Base-by-base conservation (phyloP, 805 yeast genomes). In the Hanseniaspora guilliermondii region DNA sequence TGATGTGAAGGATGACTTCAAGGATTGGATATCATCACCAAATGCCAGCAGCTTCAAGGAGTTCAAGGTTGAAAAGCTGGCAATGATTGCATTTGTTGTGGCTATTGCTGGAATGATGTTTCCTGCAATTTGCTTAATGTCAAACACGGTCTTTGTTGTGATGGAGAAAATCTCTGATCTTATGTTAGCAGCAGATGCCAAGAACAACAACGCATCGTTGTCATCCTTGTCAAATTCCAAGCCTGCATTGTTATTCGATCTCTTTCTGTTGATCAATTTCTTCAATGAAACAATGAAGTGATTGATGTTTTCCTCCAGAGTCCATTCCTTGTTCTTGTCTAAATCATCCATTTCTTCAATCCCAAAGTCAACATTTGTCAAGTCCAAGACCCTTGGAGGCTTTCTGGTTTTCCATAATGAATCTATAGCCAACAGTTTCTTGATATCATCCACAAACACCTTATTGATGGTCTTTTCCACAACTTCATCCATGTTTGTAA, bases 71-170 rank as follows among this genome's bases (percentile, higher is more conserved):
- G 93, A 83, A 60, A 87, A 76, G 0, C 98, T 98, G 0, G 96
- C 88, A 60, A 93, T 82, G 14, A 93, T 83, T 0, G 98, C 97
- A 66, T 93, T 93, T 3, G 97, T 91, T 1, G 98, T 93, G 6
- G 98, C 97, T 60, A 94, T 89, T 0, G 98, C 98, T 0, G 99
- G 98, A 40, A 93, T 93, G 61, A 93, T 93, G 67, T 91, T 93
- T 6, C 99, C 99, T 0, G 98, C 98, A 59, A 91, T 88, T 62
- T 85, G 94, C 65, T 93, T 93, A 58, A 85, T 78, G 57, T 87
- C 95, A 64, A 94, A 93, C 57, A 85, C 82, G 3, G 93, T 75
- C 64, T 84, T 83, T 50, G 72, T 60, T 35, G 81, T 85, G 55
- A 89, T 88, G 24, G 74, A 72, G 64, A 89, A 91, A 2, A 85